Base-by-base conservation (phyloP, 352 stramenopile genomes). In the Elongisporangium senticosum region DNA sequence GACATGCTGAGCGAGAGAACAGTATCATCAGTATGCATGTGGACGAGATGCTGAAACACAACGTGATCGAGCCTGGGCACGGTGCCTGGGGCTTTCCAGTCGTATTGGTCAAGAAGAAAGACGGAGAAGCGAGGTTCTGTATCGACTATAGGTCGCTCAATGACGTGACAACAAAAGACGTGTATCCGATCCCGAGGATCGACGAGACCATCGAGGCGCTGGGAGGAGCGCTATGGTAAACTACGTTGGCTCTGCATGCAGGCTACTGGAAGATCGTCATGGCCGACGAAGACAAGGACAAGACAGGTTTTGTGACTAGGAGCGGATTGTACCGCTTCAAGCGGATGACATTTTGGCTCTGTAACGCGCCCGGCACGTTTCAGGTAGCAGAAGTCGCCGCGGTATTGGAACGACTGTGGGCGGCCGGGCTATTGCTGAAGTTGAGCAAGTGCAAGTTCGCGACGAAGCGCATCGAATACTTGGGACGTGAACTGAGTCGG, bases 21-120 rank as follows among this genome's bases (percentile, higher is more conserved):
- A 7, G 24, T 7, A 33, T 33, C 24, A 33, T 33, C 24, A 33
- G 24, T 33, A 33, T 7, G 7, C 24, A 33, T 7, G 24, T 33
- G 24, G 24, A 33, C 24, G 24, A 33, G 24, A 33, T 33, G 24
- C 24, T 33, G 24, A 33, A 33, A 7, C 7, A 33, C 24, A 7
- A 33, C 7, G 24, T 33, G 7, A 7, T 33, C 24, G 24, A 33
- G 7, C 24, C 24, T 7, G 7, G 24, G 7, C 24, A 33, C 24
- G 24, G 24, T 33, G 24, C 24, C 24, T 33, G 24, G 24, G 24
- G 24, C 7, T 33, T 33, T 7, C 24, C 24, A 33, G 47, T 51
- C 49, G 55, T 96, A 58, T 98, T 98, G 68, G 80, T 98, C 69
- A 61, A 57, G 43, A 74, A 69, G 48, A 74, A 74, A 54, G 57